Evolutionary conservation across 768 basidiomycete genomes (phyloP), one percentile per base, ranked within the genome.

Genomic region (Russula emetica): DNA sequence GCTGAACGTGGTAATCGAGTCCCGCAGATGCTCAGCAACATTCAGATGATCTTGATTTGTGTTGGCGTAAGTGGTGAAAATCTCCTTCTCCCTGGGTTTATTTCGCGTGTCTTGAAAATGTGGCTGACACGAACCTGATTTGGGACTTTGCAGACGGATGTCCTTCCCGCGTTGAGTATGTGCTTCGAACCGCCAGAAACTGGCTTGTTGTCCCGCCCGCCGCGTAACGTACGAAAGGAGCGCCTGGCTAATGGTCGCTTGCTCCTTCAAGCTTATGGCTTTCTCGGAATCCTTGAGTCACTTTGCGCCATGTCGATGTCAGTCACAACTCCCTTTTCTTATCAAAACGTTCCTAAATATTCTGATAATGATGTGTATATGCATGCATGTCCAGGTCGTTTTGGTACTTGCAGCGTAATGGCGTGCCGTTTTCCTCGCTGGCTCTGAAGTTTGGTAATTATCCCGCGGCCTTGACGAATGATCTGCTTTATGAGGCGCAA

Each of bases 121-220:
- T 11, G 10, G 18, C 40, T 60, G 30, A 53, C 51, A 45, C n/a
- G 44, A 14, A 34, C 3, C 3, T 32, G 11, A 5, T 2, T 53
- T 54, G 22, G 22, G 1, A 7, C n/a, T n/a, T 22, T 11, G 14
- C 38, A 68, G 67, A 86, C 84, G 20, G 85, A 87, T 62, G 80
- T 86, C 18, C 69, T 78, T 69, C 72, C 84, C 69, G 71, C 85
- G 5, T 76, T 87, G 9, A 78, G 82, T 30, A 72, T 86, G 61
- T 81, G 81, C 62, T 77, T 80, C 67, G 85, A 86, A 70, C 78
- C 80, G 34, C 84, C 85, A n/a, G 85, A 87, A 72, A 74, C 78
- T 1, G 85, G 83, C 47, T 74, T 87, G 4, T 74, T 87, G 32
- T 71, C 75, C 5, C 78, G 84, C 30, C 80, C 80, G 62, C 85